These are phyloP conservation scores for Phanerochaete sordida DNA, from an alignment of 768 basidiomycete genomes.

Conservation along the genomic window DNA sequence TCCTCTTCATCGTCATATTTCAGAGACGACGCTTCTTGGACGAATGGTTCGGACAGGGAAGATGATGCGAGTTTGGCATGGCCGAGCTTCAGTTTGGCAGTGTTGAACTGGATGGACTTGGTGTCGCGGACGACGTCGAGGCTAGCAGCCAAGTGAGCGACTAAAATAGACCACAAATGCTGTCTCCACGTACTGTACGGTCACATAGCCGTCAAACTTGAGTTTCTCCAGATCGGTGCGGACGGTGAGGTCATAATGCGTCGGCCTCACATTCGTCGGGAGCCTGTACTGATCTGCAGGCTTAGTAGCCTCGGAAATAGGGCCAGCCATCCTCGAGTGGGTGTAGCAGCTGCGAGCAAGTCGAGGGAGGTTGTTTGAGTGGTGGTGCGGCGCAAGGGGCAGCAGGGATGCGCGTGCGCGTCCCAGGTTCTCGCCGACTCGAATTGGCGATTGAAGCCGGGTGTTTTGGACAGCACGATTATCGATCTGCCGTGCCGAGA, in stretches of 20 bases:
- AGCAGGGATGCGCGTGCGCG: neutral
- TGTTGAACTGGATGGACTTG: constrained; percentile 61
- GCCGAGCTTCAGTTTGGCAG: constrained; percentile 54
- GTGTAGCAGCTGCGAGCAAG: constrained; percentile 10
- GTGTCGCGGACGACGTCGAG: constrained; percentile 63
- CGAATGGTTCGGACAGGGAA: constrained; percentile 41
- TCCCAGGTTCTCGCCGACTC: neutral
- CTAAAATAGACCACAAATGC: neutral
- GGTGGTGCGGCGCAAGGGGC: neutral
- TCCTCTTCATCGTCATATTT: constrained; percentile 60
- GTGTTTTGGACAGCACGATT: neutral
- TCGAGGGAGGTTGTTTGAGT: neutral
- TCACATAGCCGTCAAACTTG: constrained; percentile 74
- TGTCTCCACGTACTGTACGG: constrained; percentile 50
- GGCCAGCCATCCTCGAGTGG: constrained; percentile 8
- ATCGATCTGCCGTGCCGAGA: constrained; percentile 3
- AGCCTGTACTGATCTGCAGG: constrained; percentile 43
- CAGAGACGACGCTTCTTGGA: constrained; percentile 43
- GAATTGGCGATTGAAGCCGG: neutral
- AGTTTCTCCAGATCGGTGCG: constrained; percentile 79
- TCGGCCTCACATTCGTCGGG: constrained; percentile 61
- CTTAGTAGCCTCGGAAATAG: neutral
- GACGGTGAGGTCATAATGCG: constrained; percentile 76
- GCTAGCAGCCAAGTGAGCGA: constrained; percentile 31
- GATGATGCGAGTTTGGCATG: constrained; percentile 52